Conservation (phyloP, 2,329 filamentous ascomycete species). For the Sclerotinia trifoliorum region DNA sequence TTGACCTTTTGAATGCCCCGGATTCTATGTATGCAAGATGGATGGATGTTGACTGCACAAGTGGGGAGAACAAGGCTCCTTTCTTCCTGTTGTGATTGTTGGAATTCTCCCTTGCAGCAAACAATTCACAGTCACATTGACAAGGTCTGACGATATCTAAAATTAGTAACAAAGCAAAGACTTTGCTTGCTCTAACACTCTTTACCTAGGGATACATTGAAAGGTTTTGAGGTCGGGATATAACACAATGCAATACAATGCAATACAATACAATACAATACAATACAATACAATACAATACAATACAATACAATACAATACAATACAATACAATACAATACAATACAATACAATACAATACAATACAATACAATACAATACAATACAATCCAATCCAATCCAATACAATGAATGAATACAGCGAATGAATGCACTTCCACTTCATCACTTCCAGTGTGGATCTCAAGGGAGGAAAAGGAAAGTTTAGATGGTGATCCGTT, state of each 20-base stretch:
- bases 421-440: not conserved
- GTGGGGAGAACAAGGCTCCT: slow-evolving; percentile 4
- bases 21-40: not conserved
- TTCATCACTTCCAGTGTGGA: not conserved
- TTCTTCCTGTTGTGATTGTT: not conserved
- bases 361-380: no score
- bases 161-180: slow-evolving; percentile 4
- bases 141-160: not conserved
- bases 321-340: not conserved
- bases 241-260: not conserved
- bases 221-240: not conserved
- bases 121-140: slow-evolving; percentile 3
- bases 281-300: not conserved
- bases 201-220: not conserved
- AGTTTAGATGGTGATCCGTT: not conserved
- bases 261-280: not conserved
- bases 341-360: not conserved
- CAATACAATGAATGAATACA: no score
- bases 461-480: slow-evolving; percentile 2
- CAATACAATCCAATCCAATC: not conserved
- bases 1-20: not conserved
- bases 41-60: slow-evolving; percentile 1
- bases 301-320: no score
- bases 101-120: not conserved
- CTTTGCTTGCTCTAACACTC: no score